Evolutionary conservation across 305 asterid species (phyloP).

Genomic region (Fraxinus floribunda): DNA sequence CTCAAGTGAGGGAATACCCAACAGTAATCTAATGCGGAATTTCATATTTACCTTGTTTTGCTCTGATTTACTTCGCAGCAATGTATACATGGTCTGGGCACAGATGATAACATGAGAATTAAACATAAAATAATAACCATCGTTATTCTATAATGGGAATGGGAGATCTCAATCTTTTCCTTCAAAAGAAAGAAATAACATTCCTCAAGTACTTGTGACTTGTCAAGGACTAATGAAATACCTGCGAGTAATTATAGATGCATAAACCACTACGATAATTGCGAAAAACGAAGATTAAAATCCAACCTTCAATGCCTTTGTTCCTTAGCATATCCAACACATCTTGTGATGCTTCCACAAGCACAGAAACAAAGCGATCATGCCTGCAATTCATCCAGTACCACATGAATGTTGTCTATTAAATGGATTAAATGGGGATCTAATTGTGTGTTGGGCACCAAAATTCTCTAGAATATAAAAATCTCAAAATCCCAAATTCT

Average conservation of each 20-base stretch:
- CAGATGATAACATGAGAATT: slow-evolving; percentile 21
- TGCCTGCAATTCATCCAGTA: slow-evolving; percentile 49
- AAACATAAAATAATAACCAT: not conserved
- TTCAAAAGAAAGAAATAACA: slow-evolving; percentile 9
- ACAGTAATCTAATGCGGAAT: too few species aligned
- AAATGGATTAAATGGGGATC: not conserved
- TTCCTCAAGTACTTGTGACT: not conserved
- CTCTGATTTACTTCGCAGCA: slow-evolving; percentile 89
- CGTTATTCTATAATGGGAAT: not conserved
- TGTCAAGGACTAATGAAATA: not conserved
- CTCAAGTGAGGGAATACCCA: too few species aligned
- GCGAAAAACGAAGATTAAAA: slow-evolving; percentile 5
- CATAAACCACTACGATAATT: not conserved
- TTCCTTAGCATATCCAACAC: slow-evolving; percentile 72
- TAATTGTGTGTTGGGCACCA: not conserved
- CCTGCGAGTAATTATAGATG: not conserved
- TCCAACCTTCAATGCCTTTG: slow-evolving; percentile 79
- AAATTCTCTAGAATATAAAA: not conserved
- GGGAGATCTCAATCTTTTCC: not conserved
- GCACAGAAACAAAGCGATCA: slow-evolving; percentile 65
- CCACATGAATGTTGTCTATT: not conserved
- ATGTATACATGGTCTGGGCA: slow-evolving; percentile 58
- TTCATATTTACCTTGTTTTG: slow-evolving; percentile 68
- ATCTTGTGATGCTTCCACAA: slow-evolving; percentile 90
- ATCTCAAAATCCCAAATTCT: not conserved